Percentiles rank a stretch among this genome's conserved stretches.
Conservation (phyloP, 441 rosid genomes). For the Eruca vesicaria region DNA sequence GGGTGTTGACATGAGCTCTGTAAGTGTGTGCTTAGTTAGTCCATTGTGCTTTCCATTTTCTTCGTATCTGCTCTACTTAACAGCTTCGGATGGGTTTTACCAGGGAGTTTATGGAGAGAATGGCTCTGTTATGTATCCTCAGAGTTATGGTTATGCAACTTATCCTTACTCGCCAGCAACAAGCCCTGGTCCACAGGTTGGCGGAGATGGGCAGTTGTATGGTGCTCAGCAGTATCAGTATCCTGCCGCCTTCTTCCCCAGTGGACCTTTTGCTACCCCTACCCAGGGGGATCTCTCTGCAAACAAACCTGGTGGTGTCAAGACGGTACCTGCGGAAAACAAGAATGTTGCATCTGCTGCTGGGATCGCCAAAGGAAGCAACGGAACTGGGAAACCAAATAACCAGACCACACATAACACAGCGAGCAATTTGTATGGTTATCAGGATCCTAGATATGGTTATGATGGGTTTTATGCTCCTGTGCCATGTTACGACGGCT, state of each 20-base stretch:
- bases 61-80: not conserved
- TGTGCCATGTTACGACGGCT: conserved; percentile 60
- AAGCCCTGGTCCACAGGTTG: conserved; percentile 72
- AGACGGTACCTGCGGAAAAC: conserved; percentile 53
- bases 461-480: conserved; percentile 49
- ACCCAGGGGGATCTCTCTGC: conserved; percentile 55
- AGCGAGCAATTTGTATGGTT: conserved; percentile 54
- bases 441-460: conserved; percentile 60
- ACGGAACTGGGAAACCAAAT: conserved; percentile 52
- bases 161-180: conserved; percentile 77
- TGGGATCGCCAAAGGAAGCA: conserved; percentile 48
- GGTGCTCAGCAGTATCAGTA: conserved; percentile 85
- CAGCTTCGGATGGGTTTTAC: not conserved
- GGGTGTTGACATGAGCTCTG: conserved; percentile 64
- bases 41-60: not conserved
- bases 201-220: conserved; percentile 67
- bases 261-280: conserved; percentile 50
- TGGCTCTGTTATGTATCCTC: conserved; percentile 52
- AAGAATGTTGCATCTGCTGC: conserved; percentile 49
- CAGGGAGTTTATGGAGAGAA: conserved; percentile 68
- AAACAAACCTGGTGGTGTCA: conserved; percentile 45
- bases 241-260: conserved; percentile 56
- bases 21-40: conserved; percentile 20
- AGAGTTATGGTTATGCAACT: conserved; percentile 60
- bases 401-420: conserved; percentile 47